These are phyloP conservation scores for Begonia masoniana DNA, from an alignment of 306 rosid species.

Conservation along the genomic window DNA sequence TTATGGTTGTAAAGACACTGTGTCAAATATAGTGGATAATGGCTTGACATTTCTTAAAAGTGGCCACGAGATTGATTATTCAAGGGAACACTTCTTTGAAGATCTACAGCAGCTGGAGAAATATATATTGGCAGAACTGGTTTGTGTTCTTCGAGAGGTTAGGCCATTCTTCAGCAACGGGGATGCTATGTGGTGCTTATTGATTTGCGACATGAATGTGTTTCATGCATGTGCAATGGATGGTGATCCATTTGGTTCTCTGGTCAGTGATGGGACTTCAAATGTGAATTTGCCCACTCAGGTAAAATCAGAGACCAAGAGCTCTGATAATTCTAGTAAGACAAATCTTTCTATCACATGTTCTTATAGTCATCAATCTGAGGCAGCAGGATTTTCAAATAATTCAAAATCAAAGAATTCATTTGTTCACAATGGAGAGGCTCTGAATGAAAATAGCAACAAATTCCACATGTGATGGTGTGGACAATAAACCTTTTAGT, in stretches of 20 bases:
- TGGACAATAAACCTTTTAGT: conserved; percentile 28
- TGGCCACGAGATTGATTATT: conserved; percentile 69
- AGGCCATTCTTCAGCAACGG: conserved; percentile 81
- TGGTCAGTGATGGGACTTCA: conserved; percentile 24
- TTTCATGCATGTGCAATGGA: conserved; percentile 86
- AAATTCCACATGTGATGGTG: conserved; percentile 23
- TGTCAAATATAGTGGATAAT: conserved; percentile 74
- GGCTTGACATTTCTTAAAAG: conserved; percentile 57
- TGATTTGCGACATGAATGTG: conserved; percentile 75
- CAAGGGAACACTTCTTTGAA: conserved; percentile 62
- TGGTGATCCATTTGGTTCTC: conserved; percentile 31
- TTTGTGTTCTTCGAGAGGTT: conserved; percentile 82
- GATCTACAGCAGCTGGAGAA: conserved; percentile 71
- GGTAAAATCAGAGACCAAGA: conserved; percentile 22
- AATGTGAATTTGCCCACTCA: conserved; percentile 15
- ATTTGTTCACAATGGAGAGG: conserved; percentile 20
- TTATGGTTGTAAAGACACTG: conserved; percentile 71
- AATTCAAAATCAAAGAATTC: conserved; percentile 26
- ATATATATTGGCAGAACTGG: conserved; percentile 76
- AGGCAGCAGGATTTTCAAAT: conserved; percentile 28
- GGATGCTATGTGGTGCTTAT: conserved; percentile 95
- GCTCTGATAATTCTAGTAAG: conserved; percentile 34
- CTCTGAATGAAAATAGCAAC: conserved; percentile 31
- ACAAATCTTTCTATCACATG: conserved; percentile 19
- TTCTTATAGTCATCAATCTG: conserved; percentile 35